Percentiles rank a stretch among this genome's conserved stretches.
phyloP scores from a whole-genome alignment of 1,284 basidiomycete species.

The Ceratobasidium sp. region DNA sequence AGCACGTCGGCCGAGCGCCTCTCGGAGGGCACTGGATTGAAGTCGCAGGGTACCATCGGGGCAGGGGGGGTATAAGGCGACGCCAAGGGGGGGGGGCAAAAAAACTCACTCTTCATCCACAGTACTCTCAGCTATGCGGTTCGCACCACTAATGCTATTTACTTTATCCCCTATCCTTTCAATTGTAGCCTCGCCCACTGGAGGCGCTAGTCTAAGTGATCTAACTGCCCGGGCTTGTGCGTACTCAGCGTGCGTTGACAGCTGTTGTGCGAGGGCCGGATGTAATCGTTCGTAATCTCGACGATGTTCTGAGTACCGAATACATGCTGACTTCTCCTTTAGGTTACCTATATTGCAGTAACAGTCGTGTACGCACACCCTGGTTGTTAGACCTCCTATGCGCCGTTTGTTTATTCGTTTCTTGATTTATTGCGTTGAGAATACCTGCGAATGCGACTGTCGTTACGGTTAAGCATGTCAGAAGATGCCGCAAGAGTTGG shows the following conservation, averaged over 20 bases:
- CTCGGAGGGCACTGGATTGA: too few species aligned
- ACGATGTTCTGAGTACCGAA: neutral
- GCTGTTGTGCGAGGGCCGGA: constrained; percentile 6
- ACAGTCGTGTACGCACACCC: neutral
- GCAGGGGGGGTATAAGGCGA: too few species aligned
- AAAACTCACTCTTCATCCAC: neutral
- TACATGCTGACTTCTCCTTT: neutral
- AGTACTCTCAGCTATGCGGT: neutral
- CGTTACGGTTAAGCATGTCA: too few species aligned
- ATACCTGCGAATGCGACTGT: too few species aligned
- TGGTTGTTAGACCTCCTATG: too few species aligned
- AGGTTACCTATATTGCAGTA: constrained; percentile 1
- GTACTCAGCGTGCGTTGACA: neutral
- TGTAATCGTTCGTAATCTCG: constrained; percentile 14
- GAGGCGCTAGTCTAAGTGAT: neutral
- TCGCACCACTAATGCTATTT: neutral
- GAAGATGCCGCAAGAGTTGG: too few species aligned
- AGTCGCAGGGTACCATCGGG: too few species aligned
- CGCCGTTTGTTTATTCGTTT: too few species aligned
- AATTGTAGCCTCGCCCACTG: neutral
- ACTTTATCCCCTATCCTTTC: constrained; percentile 5
- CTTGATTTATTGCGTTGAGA: too few species aligned
- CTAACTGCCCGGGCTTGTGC: neutral
- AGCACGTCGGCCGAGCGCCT: too few species aligned
- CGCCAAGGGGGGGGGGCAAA: too few species aligned